Evolutionary conservation across 2,329 filamentous ascomycete genomes (phyloP), one percentile per base, ranked within the genome.

Genomic region (Nigrospora oryzae): DNA sequence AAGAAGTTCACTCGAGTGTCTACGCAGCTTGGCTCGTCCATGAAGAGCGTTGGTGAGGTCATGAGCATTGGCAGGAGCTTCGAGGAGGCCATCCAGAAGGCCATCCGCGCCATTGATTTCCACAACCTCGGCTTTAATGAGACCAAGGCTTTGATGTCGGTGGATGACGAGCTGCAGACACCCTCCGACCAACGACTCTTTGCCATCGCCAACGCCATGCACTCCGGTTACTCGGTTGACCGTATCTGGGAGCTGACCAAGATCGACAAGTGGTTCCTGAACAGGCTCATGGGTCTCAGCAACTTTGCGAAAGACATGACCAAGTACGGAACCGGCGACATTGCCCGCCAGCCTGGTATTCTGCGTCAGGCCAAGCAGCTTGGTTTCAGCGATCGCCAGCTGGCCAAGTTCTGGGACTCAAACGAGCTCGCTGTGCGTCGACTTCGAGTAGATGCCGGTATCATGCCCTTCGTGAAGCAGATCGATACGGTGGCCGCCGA

Each of bases 1-100:
- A 97, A 97, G 76, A 98, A 98, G 71, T 98, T 98, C 68, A 95
- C 88, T 28, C 83, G 93, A 53, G 93, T 97, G 17, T 97, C 91
- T 4, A 97, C 90, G 1, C 85, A 94, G 61, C 84, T 98, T 19
- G 91, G 90, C 30, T 97, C 93, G 3, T 95, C 91, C 12, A 98
- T 98, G 93, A 98, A 97, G 83, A 95, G 89, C 78, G 90, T 98
- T 43, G 93, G 93, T 60, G 93, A 98, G 65, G 93, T 98, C 53
- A 97, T 98, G 93, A 91, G 86, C 59, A 96, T 98, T 55, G 93
- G 93, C 46, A 77, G 93, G 53, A 95, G 87, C 1, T 98, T 98
- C 56, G 93, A 98, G 67, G 93, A 98, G 68, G 93, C 93, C 10
- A 95, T 98, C 36, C 93, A 98, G 59, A 98, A 97, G 67, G 93